phyloP scores from a whole-genome alignment of 352 stramenopile species.

The Phytophthora aleatoria region DNA sequence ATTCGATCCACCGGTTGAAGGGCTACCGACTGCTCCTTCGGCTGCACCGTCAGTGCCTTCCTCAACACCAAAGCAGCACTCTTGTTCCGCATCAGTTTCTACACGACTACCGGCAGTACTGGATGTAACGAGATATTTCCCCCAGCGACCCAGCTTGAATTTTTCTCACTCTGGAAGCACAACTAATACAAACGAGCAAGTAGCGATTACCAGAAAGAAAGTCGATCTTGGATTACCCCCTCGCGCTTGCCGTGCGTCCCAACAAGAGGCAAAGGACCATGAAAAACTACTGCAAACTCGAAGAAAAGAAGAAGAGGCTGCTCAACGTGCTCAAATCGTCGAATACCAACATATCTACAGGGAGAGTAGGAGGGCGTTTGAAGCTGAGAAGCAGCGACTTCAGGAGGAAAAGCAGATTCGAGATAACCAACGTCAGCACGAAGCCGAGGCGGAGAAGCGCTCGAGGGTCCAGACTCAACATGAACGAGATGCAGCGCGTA shows the following conservation, averaged over 20 bases:
- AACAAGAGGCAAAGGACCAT: constrained; percentile 9
- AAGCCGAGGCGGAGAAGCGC: constrained; percentile 21
- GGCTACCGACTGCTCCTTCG: neutral
- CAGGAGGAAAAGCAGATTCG: constrained; percentile 12
- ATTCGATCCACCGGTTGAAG: neutral
- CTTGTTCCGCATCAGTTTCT: neutral
- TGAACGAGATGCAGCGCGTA: constrained; percentile 20
- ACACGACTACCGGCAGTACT: constrained; percentile 30
- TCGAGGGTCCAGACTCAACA: constrained; percentile 14
- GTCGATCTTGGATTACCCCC: constrained; percentile 18
- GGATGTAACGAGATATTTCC: constrained; percentile 29
- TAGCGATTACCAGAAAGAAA: constrained; percentile 33
- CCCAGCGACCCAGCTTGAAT: neutral
- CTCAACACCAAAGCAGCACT: neutral
- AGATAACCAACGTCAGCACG: constrained; percentile 20
- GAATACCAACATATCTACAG: constrained; percentile 30
- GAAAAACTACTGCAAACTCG: constrained; percentile 11
- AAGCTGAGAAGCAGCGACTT: constrained; percentile 21
- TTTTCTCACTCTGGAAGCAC: neutral
- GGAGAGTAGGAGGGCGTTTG: constrained; percentile 21
- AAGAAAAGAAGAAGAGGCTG: constrained; percentile 19
- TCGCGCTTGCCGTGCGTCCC: constrained; percentile 8
- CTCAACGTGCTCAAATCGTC: constrained; percentile 17
- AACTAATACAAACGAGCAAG: neutral
- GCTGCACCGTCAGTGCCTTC: neutral